These are phyloP conservation scores for Penstemon davidsonii DNA, from an alignment of 257 asterid species.

Conservation along the genomic window DNA sequence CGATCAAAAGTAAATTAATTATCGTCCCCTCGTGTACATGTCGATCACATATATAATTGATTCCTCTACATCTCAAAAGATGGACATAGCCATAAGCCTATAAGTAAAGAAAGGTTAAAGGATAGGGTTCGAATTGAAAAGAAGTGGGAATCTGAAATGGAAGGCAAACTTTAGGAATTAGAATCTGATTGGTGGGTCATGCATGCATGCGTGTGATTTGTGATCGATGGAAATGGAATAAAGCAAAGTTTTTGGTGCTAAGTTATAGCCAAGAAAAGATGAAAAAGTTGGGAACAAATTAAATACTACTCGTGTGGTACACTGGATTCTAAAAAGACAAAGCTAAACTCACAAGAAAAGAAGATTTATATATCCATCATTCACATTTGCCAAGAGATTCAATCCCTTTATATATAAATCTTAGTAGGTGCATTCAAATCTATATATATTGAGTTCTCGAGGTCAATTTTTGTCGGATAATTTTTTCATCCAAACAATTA, in stretches of 20 bases:
- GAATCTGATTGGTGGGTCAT: slow-evolving; percentile 34
- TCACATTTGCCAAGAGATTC: slow-evolving; percentile 26
- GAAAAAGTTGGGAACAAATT: slow-evolving; percentile 5
- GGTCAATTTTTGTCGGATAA: too few species aligned
- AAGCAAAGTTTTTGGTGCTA: slow-evolving; percentile 25
- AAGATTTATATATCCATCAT: background rate
- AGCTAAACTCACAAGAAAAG: background rate
- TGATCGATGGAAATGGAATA: slow-evolving; percentile 36
- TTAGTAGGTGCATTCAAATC: too few species aligned
- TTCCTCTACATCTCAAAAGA: slow-evolving; percentile 15
- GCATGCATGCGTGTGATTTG: slow-evolving; percentile 31
- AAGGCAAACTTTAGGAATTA: slow-evolving; percentile 12
- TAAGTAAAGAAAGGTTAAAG: background rate
- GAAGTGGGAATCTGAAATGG: slow-evolving; percentile 21
- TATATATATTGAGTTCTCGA: too few species aligned
- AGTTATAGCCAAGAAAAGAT: background rate
- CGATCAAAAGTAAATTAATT: slow-evolving; percentile 1
- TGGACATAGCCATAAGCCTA: slow-evolving; percentile 11
- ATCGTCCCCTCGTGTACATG: slow-evolving; percentile 39
- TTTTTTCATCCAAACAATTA: too few species aligned
- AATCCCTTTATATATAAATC: slow-evolving; percentile 10
- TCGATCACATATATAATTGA: slow-evolving; percentile 20
- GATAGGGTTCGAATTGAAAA: slow-evolving; percentile 18
- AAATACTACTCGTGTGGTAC: slow-evolving; percentile 34
- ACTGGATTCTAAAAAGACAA: slow-evolving; percentile 29